Conservation (phyloP, 371 early-diverging fungal genomes). For the Mucor lusitanicus region DNA sequence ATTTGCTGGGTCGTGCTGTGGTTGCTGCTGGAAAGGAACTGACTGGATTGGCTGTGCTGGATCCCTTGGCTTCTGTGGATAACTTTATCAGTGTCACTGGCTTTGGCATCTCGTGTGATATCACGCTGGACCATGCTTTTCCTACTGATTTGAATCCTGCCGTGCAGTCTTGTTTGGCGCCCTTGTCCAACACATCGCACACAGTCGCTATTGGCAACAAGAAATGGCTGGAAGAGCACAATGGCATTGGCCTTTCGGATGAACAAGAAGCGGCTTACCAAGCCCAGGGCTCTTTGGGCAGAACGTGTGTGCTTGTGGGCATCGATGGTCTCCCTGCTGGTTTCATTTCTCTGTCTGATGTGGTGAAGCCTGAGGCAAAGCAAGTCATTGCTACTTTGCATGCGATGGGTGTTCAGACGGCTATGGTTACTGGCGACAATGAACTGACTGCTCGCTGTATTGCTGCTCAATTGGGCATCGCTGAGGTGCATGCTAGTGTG, state of each 20-base stretch:
- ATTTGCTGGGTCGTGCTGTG: conserved; percentile 86
- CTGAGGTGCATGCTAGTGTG: conserved; percentile 88
- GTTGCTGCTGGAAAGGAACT: conserved; percentile 57
- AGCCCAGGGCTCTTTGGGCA: conserved; percentile 60
- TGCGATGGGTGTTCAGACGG: conserved; percentile 72
- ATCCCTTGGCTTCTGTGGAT: conserved; percentile 41
- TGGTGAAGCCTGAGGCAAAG: conserved; percentile 78
- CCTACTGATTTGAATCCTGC: not conserved
- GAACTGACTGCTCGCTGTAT: conserved; percentile 75
- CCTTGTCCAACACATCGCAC: conserved; percentile 2
- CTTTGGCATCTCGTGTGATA: conserved; percentile 71
- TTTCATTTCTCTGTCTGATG: conserved; percentile 84
- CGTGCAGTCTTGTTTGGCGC: not conserved
- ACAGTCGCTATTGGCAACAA: conserved; percentile 70
- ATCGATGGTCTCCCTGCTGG: conserved; percentile 68
- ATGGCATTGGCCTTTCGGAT: conserved; percentile 28
- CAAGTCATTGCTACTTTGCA: conserved; percentile 71
- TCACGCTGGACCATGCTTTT: conserved; percentile 20
- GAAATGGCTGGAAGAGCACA: conserved; percentile 57
- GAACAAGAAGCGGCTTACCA: conserved; percentile 30
- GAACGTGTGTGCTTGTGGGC: conserved; percentile 82
- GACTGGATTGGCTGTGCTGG: conserved; percentile 31
- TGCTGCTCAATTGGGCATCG: conserved; percentile 73
- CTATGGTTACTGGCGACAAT: conserved; percentile 96
- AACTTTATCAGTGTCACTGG: conserved; percentile 79